Evolutionary conservation across 192 early-diverging fungal species (phyloP), one percentile per base, ranked within the genome.

Genomic region (Coemansia erecta): DNA sequence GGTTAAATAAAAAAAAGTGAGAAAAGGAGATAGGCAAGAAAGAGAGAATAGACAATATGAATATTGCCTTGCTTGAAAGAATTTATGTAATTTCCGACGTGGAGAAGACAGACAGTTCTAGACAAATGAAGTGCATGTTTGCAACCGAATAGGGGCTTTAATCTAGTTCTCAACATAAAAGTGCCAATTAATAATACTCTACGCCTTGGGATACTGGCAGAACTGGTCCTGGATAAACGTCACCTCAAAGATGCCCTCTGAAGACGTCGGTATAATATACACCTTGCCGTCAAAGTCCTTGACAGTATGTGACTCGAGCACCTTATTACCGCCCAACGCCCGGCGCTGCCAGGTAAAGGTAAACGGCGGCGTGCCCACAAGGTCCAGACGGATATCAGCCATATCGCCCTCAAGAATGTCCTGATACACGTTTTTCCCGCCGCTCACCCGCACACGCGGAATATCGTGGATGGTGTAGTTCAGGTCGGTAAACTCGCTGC

Each of bases 301-400:
- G 49, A 86, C 75, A 0, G 82, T 86, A 47, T 85, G 81, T 15
- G 82, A 69, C 64, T 79, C 79, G n/a, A 71, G 49, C 10, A 70
- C 58, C 61, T 75, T 65, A 2, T 39, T 57, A 3, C 44, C 45
- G 24, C 10, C 37, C 15, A 37, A 33, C 3, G 70, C 65, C 4
- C 74, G 74, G 3, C 86, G 70, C 46, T 80, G 71, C 69, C 86
- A 90, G 1, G 86, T 82, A 65, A 90, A 90, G 1, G 76, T 81
- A 64, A 88, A 90, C 15, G 89, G 89, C 26, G 85, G 80, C 14
- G 70, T 72, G 24, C 89, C 89, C 8, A 70, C 56, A n/a, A 90
- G 81, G 12, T 88, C 80, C 50, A 90, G 60, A 1, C 50, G 54
- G 43, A 89, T 85, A 13, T 77, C 64, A 2, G 83, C 82, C 53